Conservation (phyloP, 1,284 basidiomycete genomes). For the Cryptococcus jaspeensis region DNA sequence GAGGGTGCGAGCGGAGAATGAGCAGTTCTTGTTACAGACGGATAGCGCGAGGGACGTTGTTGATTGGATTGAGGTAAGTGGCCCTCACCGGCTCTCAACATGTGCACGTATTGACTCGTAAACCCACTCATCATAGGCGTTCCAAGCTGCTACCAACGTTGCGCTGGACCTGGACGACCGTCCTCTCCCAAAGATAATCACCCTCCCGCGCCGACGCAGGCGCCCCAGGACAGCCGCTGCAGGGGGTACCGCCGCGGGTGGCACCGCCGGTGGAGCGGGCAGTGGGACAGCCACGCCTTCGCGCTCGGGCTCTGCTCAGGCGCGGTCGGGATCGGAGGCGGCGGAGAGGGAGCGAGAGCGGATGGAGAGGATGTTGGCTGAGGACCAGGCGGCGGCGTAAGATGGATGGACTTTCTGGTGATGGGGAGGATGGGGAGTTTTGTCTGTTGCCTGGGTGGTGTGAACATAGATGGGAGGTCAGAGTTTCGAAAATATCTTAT, state of each 20-base stretch:
- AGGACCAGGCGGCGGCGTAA: conserved; percentile 42
- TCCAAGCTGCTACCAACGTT: conserved; percentile 93
- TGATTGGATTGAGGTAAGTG: conserved; percentile 88
- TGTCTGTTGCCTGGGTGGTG: no score
- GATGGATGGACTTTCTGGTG: no score
- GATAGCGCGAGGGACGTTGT: conserved; percentile 81
- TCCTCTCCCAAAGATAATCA: conserved; percentile 76
- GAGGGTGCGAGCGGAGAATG: conserved; percentile 86
- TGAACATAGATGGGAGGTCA: no score
- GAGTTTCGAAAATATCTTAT: no score
- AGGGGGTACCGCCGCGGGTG: conserved; percentile 5
- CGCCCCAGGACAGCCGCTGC: conserved; percentile 21
- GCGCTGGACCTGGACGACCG: conserved; percentile 86
- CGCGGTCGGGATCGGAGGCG: conserved; percentile 24
- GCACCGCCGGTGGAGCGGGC: conserved; percentile 8
- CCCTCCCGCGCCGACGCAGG: conserved; percentile 53
- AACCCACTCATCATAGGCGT: conserved; percentile 60
- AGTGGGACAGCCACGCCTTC: conserved; percentile 11
- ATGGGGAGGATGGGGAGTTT: no score
- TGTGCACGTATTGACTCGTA: conserved; percentile 9
- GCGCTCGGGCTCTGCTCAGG: no score
- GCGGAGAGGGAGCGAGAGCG: conserved; percentile 43
- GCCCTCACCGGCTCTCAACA: not conserved
- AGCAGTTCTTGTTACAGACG: conserved; percentile 95
- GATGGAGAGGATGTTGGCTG: conserved; percentile 51